Conservation (phyloP, 768 basidiomycete genomes). For the Suillus luteus region DNA sequence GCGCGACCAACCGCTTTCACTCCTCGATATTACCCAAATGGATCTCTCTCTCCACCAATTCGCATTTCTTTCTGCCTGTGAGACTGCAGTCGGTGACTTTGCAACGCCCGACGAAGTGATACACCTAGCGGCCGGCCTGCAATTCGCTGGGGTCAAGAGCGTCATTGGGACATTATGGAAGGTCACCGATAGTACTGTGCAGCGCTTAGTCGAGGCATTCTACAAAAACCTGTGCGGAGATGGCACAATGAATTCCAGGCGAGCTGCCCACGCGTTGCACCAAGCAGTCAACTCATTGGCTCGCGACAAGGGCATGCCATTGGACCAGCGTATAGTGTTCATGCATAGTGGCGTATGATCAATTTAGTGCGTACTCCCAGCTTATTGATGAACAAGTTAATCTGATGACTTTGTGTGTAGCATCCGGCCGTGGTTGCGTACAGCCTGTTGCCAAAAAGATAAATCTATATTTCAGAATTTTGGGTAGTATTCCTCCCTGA, state of each 20-base stretch:
- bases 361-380: neutral
- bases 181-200: slow-evolving; percentile 5
- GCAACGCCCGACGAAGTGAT: slow-evolving; percentile 21
- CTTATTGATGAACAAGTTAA: neutral
- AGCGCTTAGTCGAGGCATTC: neutral
- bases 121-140: slow-evolving; percentile 27
- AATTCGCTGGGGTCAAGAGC: slow-evolving; percentile 21
- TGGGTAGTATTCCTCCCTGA: neutral
- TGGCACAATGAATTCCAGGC: slow-evolving; percentile 7
- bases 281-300: neutral
- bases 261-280: slow-evolving; percentile 12
- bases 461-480: neutral
- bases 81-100: neutral
- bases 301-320: neutral
- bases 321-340: slow-evolving; percentile 13
- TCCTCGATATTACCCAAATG: slow-evolving; percentile 10
- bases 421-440: neutral
- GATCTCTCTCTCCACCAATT: slow-evolving; percentile 7
- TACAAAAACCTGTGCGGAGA: slow-evolving; percentile 2
- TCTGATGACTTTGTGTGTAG: neutral
- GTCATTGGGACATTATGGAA: slow-evolving; percentile 28
- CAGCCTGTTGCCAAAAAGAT: neutral
- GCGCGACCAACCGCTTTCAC: slow-evolving; percentile 5
- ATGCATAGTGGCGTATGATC: slow-evolving; percentile 13
- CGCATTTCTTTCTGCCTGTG: slow-evolving; percentile 26